These are phyloP conservation scores for Apiotrichum sp. DNA, from an alignment of 1,284 basidiomycete species.

Conservation along the genomic window DNA sequence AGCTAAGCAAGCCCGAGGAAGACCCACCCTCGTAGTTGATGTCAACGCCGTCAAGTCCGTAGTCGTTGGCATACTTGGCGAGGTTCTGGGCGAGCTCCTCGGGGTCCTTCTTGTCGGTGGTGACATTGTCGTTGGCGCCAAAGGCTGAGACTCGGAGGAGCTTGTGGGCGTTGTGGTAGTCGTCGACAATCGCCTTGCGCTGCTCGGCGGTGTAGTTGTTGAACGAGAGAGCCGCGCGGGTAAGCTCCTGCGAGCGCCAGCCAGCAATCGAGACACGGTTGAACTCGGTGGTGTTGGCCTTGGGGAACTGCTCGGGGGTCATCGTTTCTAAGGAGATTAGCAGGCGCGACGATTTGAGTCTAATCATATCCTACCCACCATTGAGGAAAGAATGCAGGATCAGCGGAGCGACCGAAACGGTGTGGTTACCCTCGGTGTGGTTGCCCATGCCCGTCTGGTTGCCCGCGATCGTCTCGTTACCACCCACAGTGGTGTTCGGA, in stretches of 20 bases:
- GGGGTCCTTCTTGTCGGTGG: conserved; percentile 28
- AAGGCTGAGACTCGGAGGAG: conserved; percentile 39
- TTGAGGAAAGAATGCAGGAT: background rate
- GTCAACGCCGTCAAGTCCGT: conserved; percentile 48
- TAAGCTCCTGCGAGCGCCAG: background rate
- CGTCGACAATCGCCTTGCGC: conserved; percentile 17
- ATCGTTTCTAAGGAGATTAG: background rate
- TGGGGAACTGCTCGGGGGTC: background rate
- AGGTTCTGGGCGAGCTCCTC: conserved; percentile 21
- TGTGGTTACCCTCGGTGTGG: too few species aligned
- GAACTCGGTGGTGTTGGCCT: background rate
- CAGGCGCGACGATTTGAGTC: background rate
- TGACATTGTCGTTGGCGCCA: conserved; percentile 36
- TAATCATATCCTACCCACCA: background rate
- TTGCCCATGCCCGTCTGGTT: too few species aligned
- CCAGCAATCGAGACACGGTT: background rate
- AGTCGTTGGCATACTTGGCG: conserved; percentile 31
- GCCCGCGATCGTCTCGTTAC: too few species aligned
- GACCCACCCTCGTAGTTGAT: conserved; percentile 41
- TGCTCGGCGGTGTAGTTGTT: background rate
- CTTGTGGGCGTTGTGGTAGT: conserved; percentile 40
- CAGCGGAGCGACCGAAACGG: background rate
- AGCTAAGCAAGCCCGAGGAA: background rate
- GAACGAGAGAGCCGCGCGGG: background rate
- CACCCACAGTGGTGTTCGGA: too few species aligned